These are phyloP conservation scores for Aspergillus biplanus DNA, from an alignment of 495 filamentous ascomycete genomes.

Conservation along the genomic window DNA sequence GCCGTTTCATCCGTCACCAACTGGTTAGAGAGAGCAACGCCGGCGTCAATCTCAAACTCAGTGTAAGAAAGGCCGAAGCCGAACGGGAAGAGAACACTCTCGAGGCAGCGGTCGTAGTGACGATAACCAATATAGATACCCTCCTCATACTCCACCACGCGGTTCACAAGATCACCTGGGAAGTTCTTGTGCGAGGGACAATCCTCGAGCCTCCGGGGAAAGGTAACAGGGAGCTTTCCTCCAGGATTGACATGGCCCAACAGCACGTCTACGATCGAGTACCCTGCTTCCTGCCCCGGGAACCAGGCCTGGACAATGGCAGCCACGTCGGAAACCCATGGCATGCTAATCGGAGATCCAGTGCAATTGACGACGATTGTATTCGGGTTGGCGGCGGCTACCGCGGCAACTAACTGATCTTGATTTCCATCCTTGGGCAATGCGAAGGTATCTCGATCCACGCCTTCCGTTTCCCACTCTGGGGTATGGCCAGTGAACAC, in stretches of 20 bases:
- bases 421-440: constrained; percentile 62
- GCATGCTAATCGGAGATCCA: constrained; percentile 70
- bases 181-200: constrained; percentile 63
- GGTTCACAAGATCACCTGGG: constrained; percentile 46
- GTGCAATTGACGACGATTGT: constrained; percentile 84
- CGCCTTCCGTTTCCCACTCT: constrained; percentile 46
- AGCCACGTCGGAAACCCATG: constrained; percentile 71
- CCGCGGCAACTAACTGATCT: constrained; percentile 68
- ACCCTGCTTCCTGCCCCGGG: constrained; percentile 81
- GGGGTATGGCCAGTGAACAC: constrained; percentile 14
- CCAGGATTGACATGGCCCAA: constrained; percentile 77
- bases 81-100: constrained; percentile 72
- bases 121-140: constrained; percentile 86
- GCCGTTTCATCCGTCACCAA: background rate
- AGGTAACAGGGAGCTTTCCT: constrained; percentile 78
- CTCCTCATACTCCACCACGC: constrained; percentile 72
- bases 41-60: constrained; percentile 48
- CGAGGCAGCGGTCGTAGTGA: constrained; percentile 64
- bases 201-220: constrained; percentile 73
- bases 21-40: background rate
- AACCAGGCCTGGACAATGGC: constrained; percentile 83
- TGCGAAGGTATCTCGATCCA: constrained; percentile 71
- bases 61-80: constrained; percentile 78
- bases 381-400: constrained; percentile 72
- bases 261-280: constrained; percentile 75